Base-by-base conservation (phyloP, 768 basidiomycete species). In the Pulveroboletus sp. region DNA sequence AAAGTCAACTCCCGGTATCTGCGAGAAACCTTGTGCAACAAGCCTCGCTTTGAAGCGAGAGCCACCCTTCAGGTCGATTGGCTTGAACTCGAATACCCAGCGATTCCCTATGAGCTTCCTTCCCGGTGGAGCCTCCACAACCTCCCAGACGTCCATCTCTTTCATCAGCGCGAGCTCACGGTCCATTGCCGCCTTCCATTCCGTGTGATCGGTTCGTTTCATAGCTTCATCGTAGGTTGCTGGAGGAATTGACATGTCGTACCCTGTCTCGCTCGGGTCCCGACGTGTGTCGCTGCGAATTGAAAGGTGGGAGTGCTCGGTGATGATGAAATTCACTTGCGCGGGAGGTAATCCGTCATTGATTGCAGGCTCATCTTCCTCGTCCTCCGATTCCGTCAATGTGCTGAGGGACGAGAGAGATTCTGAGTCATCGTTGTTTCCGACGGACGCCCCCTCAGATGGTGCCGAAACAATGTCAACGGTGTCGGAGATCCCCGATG, bases 1-100 rank as follows among this genome's bases (percentile, higher is more conserved):
- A 16, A 49, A 55, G 23, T 55, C 47, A 1, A 55, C n/a, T 0
- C 47, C 20, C 0, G 38, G 49, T 2, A 51, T 16, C 20, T 55
- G 50, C 0, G 42, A 45, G 19, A 47, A 55, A 1, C 49, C 54
- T 8, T 51, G 49, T 5, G 49, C 23, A 0, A 55, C 38, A 0
- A 55, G 34, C 0, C 10, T 12, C 0, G 30, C 51, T 20, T 52
- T 52, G 24, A 7, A 51, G 0, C 7, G 5, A 1, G 26, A 7
- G 0, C 47, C 34, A 0, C 44, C 54, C 17, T 55, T 55, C 1
- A 11, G 39, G 10, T 55, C 39, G 0, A 11, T 27, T 4, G n/a
- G 9, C 4, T 55, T 55, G 47, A 48, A 51, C 9, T 55, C 43
- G 5, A 55, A 55, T 0, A 58, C 45, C 53, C 53, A 55, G 0